Evolutionary conservation across 2,329 filamentous ascomycete genomes (phyloP).

Genomic region (Raffaelea arxii): DNA sequence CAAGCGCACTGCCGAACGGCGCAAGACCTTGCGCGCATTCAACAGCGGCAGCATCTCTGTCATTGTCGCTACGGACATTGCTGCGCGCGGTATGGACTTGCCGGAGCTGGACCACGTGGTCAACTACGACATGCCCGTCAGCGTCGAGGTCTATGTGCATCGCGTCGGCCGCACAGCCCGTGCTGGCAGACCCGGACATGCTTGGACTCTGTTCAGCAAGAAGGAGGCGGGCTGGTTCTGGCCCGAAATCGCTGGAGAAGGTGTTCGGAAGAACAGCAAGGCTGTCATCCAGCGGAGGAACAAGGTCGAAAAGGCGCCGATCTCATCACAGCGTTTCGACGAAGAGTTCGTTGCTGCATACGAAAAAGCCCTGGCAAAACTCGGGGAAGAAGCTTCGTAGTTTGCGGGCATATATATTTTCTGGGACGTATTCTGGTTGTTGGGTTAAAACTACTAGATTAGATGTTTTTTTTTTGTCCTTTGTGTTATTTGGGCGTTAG

Average conservation of each 20-base stretch:
- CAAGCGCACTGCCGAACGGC: slow-evolving; percentile 60
- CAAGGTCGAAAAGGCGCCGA: slow-evolving; percentile 38
- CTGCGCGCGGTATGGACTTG: slow-evolving; percentile 81
- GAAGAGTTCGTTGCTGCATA: slow-evolving; percentile 32
- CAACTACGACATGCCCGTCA: slow-evolving; percentile 86
- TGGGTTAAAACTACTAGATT: too few species aligned
- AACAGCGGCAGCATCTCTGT: slow-evolving; percentile 45
- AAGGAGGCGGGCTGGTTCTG: slow-evolving; percentile 88
- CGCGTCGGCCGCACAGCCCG: slow-evolving; percentile 85
- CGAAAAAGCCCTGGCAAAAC: slow-evolving; percentile 47
- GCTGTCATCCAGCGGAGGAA: slow-evolving; percentile 28
- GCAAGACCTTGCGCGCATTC: slow-evolving; percentile 60
- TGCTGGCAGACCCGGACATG: slow-evolving; percentile 63
- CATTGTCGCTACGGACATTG: slow-evolving; percentile 85
- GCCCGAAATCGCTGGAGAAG: slow-evolving; percentile 60
- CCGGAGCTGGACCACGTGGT: slow-evolving; percentile 71
- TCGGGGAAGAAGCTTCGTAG: slow-evolving; percentile 51
- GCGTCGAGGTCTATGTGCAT: slow-evolving; percentile 77
- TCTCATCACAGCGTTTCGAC: not conserved
- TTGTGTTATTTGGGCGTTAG: too few species aligned
- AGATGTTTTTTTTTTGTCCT: too few species aligned
- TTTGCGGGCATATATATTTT: too few species aligned
- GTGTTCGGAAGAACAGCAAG: slow-evolving; percentile 32
- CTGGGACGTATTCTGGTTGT: too few species aligned
- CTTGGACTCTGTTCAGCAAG: slow-evolving; percentile 80